Percentiles rank a stretch among this genome's conserved stretches.
Evolutionary conservation across 148 eudicot genomes (phyloP).

Genomic region (Limonium bicolor): DNA sequence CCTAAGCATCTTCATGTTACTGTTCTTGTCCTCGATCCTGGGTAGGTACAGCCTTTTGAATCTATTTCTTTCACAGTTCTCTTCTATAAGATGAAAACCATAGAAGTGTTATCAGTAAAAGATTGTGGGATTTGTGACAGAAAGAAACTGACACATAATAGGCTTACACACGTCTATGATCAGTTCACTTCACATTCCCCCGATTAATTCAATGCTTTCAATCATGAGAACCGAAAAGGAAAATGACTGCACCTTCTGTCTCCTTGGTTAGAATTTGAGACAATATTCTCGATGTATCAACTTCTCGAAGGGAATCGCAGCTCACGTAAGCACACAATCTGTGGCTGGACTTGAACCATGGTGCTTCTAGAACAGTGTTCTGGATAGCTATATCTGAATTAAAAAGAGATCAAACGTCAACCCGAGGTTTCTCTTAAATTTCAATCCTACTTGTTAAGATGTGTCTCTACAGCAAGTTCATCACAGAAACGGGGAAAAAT

Average conservation of each 20-base stretch:
- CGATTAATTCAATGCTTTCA: not conserved
- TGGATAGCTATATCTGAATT: conserved; percentile 57
- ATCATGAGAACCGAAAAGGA: not conserved
- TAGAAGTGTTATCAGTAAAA: not conserved
- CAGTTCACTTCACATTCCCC: not conserved
- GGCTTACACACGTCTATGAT: not conserved
- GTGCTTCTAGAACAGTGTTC: conserved; percentile 50
- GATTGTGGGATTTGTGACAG: too few species aligned
- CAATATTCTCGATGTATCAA: conserved; percentile 60
- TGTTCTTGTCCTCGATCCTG: conserved; percentile 83
- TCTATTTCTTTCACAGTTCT: not conserved
- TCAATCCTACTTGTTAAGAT: not conserved
- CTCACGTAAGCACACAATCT: conserved; percentile 90
- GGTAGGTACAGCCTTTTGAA: conserved; percentile 76
- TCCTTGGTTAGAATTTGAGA: conserved; percentile 37
- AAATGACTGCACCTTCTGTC: conserved; percentile 28
- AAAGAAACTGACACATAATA: not conserved
- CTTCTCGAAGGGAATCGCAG: conserved; percentile 84
- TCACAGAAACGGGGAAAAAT: not conserved
- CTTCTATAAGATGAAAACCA: conserved; percentile 13
- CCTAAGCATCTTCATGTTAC: conserved; percentile 86
- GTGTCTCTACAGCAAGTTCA: not conserved
- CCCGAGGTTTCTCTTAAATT: not conserved
- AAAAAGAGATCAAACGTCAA: not conserved
- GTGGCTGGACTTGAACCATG: conserved; percentile 80